Percentiles rank a stretch among this genome's conserved stretches.
These are phyloP conservation scores for Arthrocladium fulminans DNA, from an alignment of 2,329 filamentous ascomycete species.

Conservation along the genomic window DNA sequence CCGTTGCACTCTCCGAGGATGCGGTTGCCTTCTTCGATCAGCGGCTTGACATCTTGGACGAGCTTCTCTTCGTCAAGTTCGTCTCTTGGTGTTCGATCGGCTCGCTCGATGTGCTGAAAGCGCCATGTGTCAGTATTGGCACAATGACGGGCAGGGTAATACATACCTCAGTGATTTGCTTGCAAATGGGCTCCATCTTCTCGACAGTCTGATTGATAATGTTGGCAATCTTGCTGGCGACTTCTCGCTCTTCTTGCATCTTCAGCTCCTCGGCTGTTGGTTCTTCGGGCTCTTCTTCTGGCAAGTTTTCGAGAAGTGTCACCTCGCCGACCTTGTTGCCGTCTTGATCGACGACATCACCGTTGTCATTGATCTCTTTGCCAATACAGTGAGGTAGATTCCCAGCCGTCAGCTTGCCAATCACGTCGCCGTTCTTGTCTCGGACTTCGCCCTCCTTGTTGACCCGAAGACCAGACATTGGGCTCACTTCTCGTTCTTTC, in stretches of 20 bases:
- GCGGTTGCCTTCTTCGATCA: conserved; percentile 76
- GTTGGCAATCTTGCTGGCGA: conserved; percentile 64
- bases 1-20: conserved; percentile 83
- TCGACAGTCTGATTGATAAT: conserved; percentile 73
- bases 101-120: conserved; percentile 62
- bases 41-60: conserved; percentile 70
- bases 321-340: conserved; percentile 57
- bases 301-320: conserved; percentile 53
- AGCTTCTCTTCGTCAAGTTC: conserved; percentile 85
- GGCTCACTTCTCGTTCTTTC: conserved; percentile 47
- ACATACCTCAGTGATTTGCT: conserved; percentile 70
- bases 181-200: conserved; percentile 74
- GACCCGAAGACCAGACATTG: conserved; percentile 48
- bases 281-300: conserved; percentile 37
- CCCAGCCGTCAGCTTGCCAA: conserved; percentile 38
- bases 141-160: background rate
- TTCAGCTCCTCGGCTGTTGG: conserved; percentile 38
- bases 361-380: conserved; percentile 39
- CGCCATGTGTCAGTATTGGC: conserved; percentile 21
- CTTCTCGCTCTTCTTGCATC: conserved; percentile 60
- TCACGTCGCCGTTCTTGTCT: conserved; percentile 38
- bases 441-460: conserved; percentile 44
- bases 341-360: conserved; percentile 50
- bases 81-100: conserved; percentile 71
- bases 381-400: conserved; percentile 35